Conservation (phyloP, 306 rosid genomes). For the Leucaena leucocephala region DNA sequence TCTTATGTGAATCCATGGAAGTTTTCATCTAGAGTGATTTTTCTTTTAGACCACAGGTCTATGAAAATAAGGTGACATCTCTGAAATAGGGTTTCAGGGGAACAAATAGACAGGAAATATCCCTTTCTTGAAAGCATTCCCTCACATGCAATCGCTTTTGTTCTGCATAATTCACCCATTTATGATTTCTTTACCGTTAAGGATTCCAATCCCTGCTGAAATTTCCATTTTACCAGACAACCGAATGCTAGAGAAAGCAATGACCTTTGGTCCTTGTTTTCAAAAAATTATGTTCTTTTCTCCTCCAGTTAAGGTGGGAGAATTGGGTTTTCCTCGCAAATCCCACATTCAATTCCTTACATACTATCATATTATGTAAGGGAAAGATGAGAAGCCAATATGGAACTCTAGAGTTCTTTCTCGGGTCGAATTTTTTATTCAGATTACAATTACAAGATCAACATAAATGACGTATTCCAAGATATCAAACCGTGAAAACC, state of each 20-base stretch:
- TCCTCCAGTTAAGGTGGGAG: not conserved
- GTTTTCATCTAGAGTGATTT: not conserved
- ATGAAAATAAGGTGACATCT: not conserved
- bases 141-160: not conserved
- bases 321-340: not conserved
- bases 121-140: not conserved
- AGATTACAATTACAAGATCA: not conserved
- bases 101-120: not conserved
- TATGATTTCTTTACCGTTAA: no score
- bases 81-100: not conserved
- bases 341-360: not conserved
- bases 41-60: not conserved
- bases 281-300: no score
- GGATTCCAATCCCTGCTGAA: no score
- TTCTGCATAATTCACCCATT: not conserved
- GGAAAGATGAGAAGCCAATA: not conserved
- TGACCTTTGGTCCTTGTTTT: not conserved
- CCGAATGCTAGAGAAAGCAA: not conserved
- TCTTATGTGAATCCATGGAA: not conserved
- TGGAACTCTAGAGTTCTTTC: not conserved
- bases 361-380: not conserved
- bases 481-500: not conserved
- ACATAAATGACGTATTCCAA: not conserved
- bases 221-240: not conserved
- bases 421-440: not conserved